Percentiles rank a stretch among this genome's conserved stretches.
phyloP scores from a whole-genome alignment of 805 yeast species.

The Candida caryicola region DNA sequence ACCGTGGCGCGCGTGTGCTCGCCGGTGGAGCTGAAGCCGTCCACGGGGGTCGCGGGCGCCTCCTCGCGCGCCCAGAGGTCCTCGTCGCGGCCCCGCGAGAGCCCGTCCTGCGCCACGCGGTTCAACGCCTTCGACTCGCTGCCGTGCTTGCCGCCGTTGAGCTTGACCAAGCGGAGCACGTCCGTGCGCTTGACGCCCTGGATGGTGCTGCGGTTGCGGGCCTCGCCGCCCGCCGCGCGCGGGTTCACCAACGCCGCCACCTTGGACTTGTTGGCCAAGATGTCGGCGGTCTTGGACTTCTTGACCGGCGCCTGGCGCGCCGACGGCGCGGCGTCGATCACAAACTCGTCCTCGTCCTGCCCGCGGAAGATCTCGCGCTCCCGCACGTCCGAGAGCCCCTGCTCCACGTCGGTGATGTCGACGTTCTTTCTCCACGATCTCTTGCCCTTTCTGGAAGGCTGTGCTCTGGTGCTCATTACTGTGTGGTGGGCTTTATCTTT shows the following conservation, averaged over 20 bases:
- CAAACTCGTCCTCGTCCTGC: slow-evolving; percentile 47
- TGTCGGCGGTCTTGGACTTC: slow-evolving; percentile 60
- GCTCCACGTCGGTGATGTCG: slow-evolving; percentile 76
- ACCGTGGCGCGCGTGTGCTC: slow-evolving; percentile 42
- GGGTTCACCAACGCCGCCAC: slow-evolving; percentile 54
- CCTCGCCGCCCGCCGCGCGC: slow-evolving; percentile 6
- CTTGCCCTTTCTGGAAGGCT: slow-evolving; percentile 88
- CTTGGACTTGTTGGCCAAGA: slow-evolving; percentile 70
- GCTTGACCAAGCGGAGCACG: slow-evolving; percentile 60
- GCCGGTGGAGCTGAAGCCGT: slow-evolving; percentile 13
- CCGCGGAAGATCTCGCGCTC: slow-evolving; percentile 60
- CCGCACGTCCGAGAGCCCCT: slow-evolving; percentile 63
- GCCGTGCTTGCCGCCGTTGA: slow-evolving; percentile 66
- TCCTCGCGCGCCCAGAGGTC: slow-evolving; percentile 70
- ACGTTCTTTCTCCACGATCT: slow-evolving; percentile 91
- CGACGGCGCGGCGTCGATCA: slow-evolving; percentile 41
- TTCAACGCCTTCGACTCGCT: slow-evolving; percentile 53
- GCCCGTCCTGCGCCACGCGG: slow-evolving; percentile 62
- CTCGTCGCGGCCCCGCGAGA: slow-evolving; percentile 43
- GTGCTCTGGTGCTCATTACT: slow-evolving; percentile 47
- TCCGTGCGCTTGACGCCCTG: slow-evolving; percentile 68
- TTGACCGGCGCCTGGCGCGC: slow-evolving; percentile 34
- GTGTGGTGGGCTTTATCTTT: too few species aligned
- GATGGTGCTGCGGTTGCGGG: slow-evolving; percentile 34
- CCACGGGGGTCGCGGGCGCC: slow-evolving; percentile 14